Evolutionary conservation across 1,284 basidiomycete genomes (phyloP).

Genomic region (Boletus semigastroideus): DNA sequence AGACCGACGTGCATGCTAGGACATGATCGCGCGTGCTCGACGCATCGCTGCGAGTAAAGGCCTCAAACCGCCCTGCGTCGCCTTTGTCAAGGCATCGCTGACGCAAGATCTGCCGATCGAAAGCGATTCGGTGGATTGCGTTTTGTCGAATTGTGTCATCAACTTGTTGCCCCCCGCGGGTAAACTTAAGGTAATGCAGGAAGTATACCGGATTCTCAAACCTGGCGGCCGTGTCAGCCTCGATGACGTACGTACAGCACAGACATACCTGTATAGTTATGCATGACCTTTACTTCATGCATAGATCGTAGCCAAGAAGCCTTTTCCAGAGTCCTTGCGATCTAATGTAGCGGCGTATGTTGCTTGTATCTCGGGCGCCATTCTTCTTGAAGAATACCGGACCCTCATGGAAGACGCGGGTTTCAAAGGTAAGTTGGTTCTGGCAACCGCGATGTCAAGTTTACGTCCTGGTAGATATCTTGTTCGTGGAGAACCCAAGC

Average conservation of each 20-base stretch:
- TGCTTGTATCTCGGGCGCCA: conserved; percentile 46
- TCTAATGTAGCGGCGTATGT: conserved; percentile 42
- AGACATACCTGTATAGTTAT: background rate
- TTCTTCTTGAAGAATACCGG: conserved; percentile 38
- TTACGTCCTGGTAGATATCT: conserved; percentile 33
- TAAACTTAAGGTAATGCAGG: conserved; percentile 42
- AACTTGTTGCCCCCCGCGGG: conserved; percentile 45
- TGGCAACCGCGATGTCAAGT: background rate
- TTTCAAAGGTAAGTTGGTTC: conserved; percentile 36
- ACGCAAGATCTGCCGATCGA: conserved; percentile 46
- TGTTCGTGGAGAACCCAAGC: conserved; percentile 40
- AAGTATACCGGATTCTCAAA: conserved; percentile 47
- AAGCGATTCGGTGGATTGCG: conserved; percentile 47
- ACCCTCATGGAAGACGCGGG: conserved; percentile 39
- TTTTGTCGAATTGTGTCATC: conserved; percentile 57
- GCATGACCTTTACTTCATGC: background rate
- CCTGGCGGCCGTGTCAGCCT: conserved; percentile 49
- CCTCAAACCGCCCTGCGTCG: conserved; percentile 44
- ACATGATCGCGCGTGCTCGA: conserved; percentile 49
- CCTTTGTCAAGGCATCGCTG: conserved; percentile 44
- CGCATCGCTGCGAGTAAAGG: conserved; percentile 42
- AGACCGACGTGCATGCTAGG: conserved; percentile 30
- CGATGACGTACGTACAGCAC: conserved; percentile 24
- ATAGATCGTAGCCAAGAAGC: conserved; percentile 45
- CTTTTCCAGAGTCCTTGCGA: conserved; percentile 41